Base-by-base conservation (phyloP, 148 eudicot genomes). In the Selenicereus undatus region DNA sequence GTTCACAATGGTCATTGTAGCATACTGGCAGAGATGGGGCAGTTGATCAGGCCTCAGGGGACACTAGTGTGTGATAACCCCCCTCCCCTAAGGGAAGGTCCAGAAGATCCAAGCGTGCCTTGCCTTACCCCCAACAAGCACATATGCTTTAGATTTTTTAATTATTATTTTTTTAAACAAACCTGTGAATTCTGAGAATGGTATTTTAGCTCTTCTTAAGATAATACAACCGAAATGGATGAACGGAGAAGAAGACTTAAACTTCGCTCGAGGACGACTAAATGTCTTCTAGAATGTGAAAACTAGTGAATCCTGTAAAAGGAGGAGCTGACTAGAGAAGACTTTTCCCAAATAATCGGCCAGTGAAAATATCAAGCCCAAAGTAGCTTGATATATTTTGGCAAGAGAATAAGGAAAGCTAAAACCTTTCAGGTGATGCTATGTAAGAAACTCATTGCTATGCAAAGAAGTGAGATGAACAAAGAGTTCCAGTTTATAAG, bases 391-490 rank as follows among this genome's bases (percentile, higher is more conserved):
- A 43, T n/a, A 76, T 22, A 60, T n/a, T 43, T 14, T 42, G 32
- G 73, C 73, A 65, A 13, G 26, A 36, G 24, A 21, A 21, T 26
- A 77, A 35, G 79, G 79, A 77, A 18, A 39, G 21, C 71, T 39
- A 60, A 68, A 62, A 60, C 71, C 71, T 64, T 77, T 76, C 24
- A 76, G 56, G n/a, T 62, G 51, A 62, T 52, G 64, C 48, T 20
- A 24, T 24, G 22, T 27, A 65, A 42, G 17, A 76, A 62, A 24
- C 30, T 43, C 56, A 12, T 26, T 42, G 27, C 20, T 32, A 77
- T 43, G 79, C 51, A 35, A n/a, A n/a, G 52, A 80, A 29, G 32
- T 17, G 29, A 27, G 60, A 54, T 27, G 48, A 27, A 79, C 36
- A 52, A 78, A 48, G 12, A 18, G 21, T 4, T 32, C 8, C 1